Evolutionary conservation across 495 filamentous ascomycete genomes (phyloP), one percentile per base, ranked within the genome.

Genomic region (Aspergillus campestris): DNA sequence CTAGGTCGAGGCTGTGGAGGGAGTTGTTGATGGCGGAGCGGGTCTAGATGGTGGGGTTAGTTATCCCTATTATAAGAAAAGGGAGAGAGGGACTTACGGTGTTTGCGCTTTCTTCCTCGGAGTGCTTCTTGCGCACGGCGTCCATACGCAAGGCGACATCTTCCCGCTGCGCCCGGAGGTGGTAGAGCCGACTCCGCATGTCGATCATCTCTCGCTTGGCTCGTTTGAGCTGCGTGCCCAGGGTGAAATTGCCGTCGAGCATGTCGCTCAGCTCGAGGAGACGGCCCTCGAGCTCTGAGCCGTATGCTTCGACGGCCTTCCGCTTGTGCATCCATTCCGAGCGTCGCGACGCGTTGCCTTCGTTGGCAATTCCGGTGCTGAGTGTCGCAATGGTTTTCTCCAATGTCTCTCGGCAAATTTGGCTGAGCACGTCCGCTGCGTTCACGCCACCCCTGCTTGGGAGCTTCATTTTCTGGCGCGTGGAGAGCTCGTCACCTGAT

Each of bases 141-240:
- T 90, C 86, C 73, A 82, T 84, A 39, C 74, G 74, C 47, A 88
- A 54, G 8, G 81, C 79, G 27, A 89, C 69, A 49, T 76, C 69
- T 49, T 88, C 80, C 28, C 82, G 66, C 62, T 87, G 78, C 34
- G 67, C 71, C 14, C 81, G 77, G 12, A 87, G 62, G 6, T 73
- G 70, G 49, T 84, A 66, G 34, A 87, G 73, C 36, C 84, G 77
- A 10, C 75, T 75, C 33, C 85, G 75, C 31, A 85, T 62, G n/a
- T 71, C 65, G 24, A 79, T 59, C 64, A 82, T 84, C 49, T 82
- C 75, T 48, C 79, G 81, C 57, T 83, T 80, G 27, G 77, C 70
- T 34, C 77, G 74, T 44, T 74, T 77, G 47, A 85, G 64, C 35
- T 83, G 73, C 45, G 78, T 75, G 15, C 73, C 72, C 28, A 87